Percentiles rank a stretch among this genome's conserved stretches.
Conservation (phyloP, 768 basidiomycete species). For the Phylloporus rhodoxanthus region DNA sequence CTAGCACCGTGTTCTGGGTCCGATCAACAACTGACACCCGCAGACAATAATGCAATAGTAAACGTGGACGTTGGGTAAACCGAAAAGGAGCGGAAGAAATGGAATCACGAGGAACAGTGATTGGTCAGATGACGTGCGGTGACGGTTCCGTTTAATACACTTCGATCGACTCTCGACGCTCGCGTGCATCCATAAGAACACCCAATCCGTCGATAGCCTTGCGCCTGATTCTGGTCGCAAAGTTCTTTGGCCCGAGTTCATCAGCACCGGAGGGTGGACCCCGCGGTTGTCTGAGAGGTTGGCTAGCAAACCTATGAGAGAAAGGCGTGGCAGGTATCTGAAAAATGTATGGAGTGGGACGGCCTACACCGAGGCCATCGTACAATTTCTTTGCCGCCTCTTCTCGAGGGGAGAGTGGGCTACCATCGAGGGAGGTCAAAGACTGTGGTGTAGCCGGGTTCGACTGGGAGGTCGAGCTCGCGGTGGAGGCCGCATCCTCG, state of each 20-base stretch:
- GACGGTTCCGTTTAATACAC: constrained; percentile 43
- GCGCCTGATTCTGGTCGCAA: constrained; percentile 78
- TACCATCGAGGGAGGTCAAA: constrained; percentile 46
- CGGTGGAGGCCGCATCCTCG: constrained; percentile 52
- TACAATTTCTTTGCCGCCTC: constrained; percentile 83
- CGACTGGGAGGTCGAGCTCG: constrained; percentile 55
- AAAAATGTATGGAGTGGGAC: constrained; percentile 43
- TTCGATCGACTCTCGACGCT: constrained; percentile 70
- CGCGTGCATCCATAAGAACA: constrained; percentile 73
- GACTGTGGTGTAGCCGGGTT: constrained; percentile 76
- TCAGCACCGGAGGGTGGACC: constrained; percentile 85
- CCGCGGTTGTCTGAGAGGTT: constrained; percentile 78
- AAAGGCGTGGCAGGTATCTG: constrained; percentile 23
- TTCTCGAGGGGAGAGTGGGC: constrained; percentile 76
- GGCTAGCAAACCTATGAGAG: constrained; percentile 54
- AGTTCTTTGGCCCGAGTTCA: constrained; percentile 84
- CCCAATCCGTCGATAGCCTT: constrained; percentile 80
- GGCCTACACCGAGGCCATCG: constrained; percentile 82
- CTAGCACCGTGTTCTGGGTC: constrained; percentile 22
- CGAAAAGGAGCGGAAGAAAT: constrained; percentile 19
- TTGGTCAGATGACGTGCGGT: constrained; percentile 7
- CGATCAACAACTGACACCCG: constrained; percentile 11
- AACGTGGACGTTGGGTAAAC: constrained; percentile 7
- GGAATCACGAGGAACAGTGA: constrained; percentile 7
- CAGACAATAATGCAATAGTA: constrained; percentile 10